Percentiles rank a stretch among this genome's conserved stretches.
Evolutionary conservation across 768 basidiomycete species (phyloP).

Genomic region (Aureoboletus auriporus): DNA sequence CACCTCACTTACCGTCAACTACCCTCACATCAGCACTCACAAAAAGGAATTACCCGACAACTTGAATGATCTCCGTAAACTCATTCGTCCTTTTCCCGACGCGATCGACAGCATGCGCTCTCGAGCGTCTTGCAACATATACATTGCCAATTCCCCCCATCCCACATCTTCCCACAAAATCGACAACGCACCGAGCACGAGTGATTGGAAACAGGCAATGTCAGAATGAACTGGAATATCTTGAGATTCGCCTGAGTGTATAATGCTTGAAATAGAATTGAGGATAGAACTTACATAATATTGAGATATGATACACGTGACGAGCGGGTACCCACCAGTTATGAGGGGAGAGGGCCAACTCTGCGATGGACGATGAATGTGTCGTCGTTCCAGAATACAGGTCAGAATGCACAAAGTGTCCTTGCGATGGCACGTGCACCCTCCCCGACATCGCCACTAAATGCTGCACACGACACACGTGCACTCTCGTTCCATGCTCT

Average conservation of each 20-base stretch:
- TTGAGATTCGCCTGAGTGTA: constrained; percentile 32
- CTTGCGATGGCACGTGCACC: too few relatives aligned
- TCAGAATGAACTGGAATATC: constrained; percentile 45
- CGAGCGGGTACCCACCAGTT: too few relatives aligned
- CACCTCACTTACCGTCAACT: constrained; percentile 84
- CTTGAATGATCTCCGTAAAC: constrained; percentile 63
- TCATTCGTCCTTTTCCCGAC: constrained; percentile 71
- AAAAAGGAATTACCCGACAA: constrained; percentile 5
- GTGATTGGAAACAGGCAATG: constrained; percentile 59
- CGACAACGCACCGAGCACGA: constrained; percentile 73
- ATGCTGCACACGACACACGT: too few relatives aligned
- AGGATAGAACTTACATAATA: too few relatives aligned
- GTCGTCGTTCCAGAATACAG: too few relatives aligned
- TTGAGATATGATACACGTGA: too few relatives aligned
- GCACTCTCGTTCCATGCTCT: too few relatives aligned
- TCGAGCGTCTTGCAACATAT: constrained; percentile 81
- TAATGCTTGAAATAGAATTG: constrained; percentile 63
- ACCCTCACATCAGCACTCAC: background rate
- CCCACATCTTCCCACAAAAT: constrained; percentile 87
- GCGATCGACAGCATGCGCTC: constrained; percentile 88
- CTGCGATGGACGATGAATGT: too few relatives aligned
- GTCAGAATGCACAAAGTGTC: too few relatives aligned
- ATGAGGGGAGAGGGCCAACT: too few relatives aligned
- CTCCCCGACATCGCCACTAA: too few relatives aligned
- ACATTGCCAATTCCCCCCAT: constrained; percentile 91